Conservation (phyloP, 306 rosid genomes). For the Cucurbita ficifolia region DNA sequence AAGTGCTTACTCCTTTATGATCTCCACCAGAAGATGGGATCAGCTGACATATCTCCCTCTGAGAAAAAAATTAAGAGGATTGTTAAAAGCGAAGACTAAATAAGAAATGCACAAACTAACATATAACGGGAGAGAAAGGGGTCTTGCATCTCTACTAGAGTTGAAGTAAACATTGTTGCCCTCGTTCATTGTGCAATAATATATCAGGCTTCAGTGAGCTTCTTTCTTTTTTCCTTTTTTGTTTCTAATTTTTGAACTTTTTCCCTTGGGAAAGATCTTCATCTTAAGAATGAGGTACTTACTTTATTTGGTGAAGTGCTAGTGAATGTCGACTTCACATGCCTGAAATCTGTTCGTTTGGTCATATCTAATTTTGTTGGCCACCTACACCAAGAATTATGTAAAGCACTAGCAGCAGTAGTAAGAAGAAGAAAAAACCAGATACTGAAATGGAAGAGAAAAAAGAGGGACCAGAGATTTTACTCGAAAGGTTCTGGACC, state of each 20-base stretch:
- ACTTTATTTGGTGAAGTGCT: constrained; percentile 68
- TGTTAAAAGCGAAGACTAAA: background rate
- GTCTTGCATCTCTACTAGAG: background rate
- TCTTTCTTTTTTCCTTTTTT: background rate
- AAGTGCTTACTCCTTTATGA: constrained; percentile 53
- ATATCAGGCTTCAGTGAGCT: background rate
- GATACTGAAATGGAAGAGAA: background rate
- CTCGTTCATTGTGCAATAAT: background rate
- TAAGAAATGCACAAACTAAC: background rate
- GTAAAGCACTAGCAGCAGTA: background rate
- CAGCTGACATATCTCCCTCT: constrained; percentile 87
- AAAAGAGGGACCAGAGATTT: constrained; percentile 10
- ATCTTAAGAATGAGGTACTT: constrained; percentile 23
- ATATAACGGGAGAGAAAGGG: background rate
- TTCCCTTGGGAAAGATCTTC: background rate
- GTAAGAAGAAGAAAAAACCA: constrained; percentile 9
- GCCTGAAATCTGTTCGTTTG: constrained; percentile 80
- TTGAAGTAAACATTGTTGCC: background rate
- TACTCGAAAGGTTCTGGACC: constrained; percentile 76
- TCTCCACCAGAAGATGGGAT: constrained; percentile 63
- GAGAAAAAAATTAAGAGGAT: constrained; percentile 20
- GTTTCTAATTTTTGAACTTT: background rate
- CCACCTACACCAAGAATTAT: constrained; percentile 57
- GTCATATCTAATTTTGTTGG: constrained; percentile 89
- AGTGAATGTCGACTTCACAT: constrained; percentile 69